phyloP scores from a whole-genome alignment of 2,329 filamentous ascomycete genomes.

The Geosmithia putterillii region DNA sequence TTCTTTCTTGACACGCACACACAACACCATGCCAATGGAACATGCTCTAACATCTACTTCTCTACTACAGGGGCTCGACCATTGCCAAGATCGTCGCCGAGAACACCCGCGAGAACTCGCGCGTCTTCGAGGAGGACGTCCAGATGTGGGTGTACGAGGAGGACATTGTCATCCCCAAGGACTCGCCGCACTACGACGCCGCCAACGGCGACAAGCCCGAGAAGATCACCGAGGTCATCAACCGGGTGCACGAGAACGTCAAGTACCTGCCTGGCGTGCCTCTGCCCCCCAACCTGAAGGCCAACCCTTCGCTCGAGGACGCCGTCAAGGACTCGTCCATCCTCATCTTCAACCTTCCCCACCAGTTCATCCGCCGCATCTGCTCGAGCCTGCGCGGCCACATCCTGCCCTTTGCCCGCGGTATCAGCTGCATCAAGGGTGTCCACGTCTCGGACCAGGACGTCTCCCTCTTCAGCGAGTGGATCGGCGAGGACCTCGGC shows the following conservation, averaged over 20 bases:
- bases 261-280: conserved; percentile 91
- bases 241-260: conserved; percentile 86
- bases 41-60: not conserved
- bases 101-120: conserved; percentile 66
- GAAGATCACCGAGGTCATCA: conserved; percentile 87
- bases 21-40: not conserved
- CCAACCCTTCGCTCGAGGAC: conserved; percentile 69
- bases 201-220: conserved; percentile 53
- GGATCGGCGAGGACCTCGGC: conserved; percentile 77
- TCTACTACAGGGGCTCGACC: conserved; percentile 67
- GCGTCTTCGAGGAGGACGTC: conserved; percentile 77
- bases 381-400: conserved; percentile 78
- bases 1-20: too few relatives aligned
- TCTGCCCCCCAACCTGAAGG: conserved; percentile 71
- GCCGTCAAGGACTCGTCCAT: conserved; percentile 77
- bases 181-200: conserved; percentile 61
- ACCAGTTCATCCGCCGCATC: conserved; percentile 86
- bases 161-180: conserved; percentile 60
- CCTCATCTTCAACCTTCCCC: conserved; percentile 90
- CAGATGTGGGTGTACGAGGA: conserved; percentile 99
- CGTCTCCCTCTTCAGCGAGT: conserved; percentile 85
- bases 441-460: conserved; percentile 83
- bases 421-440: conserved; percentile 96
- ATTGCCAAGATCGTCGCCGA: conserved; percentile 96
- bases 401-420: conserved; percentile 82